These are phyloP conservation scores for Calonectria pauciramosa DNA, from an alignment of 2,329 filamentous ascomycete species.

Conservation along the genomic window DNA sequence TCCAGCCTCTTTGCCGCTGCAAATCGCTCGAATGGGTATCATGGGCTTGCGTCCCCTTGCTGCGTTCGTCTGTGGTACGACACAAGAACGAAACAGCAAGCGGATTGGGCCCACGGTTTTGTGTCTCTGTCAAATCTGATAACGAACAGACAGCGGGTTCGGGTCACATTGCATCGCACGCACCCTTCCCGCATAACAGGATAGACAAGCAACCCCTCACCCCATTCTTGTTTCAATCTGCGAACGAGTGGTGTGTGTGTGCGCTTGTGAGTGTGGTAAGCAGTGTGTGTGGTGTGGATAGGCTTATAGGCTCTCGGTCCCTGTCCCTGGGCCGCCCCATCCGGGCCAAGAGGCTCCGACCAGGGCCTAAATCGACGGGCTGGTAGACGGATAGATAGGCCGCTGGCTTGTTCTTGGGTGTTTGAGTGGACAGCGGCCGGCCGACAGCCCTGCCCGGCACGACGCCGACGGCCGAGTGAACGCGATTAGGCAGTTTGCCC, in stretches of 20 bases:
- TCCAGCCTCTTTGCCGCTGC: background rate
- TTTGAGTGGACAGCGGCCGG: background rate
- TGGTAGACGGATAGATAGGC: background rate
- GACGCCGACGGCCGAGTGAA: background rate
- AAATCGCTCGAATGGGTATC: background rate
- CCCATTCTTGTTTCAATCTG: background rate
- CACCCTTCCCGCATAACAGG: background rate
- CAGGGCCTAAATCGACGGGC: background rate
- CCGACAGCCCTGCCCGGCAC: background rate
- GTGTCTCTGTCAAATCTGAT: background rate
- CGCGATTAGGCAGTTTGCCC: constrained; percentile 10
- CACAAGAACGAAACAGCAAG: background rate
- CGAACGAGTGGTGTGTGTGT: background rate
- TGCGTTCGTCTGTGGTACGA: background rate
- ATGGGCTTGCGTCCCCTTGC: background rate
- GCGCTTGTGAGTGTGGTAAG: background rate
- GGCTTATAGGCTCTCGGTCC: background rate
- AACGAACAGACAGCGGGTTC: background rate
- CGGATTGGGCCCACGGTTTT: background rate
- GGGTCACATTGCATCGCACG: background rate
- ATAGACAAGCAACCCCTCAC: background rate
- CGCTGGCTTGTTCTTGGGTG: background rate
- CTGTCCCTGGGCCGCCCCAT: background rate
- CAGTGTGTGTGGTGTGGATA: background rate
- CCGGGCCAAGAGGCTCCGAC: background rate